Evolutionary conservation across 331 rosid species (phyloP).

Genomic region (Ulmus americana): DNA sequence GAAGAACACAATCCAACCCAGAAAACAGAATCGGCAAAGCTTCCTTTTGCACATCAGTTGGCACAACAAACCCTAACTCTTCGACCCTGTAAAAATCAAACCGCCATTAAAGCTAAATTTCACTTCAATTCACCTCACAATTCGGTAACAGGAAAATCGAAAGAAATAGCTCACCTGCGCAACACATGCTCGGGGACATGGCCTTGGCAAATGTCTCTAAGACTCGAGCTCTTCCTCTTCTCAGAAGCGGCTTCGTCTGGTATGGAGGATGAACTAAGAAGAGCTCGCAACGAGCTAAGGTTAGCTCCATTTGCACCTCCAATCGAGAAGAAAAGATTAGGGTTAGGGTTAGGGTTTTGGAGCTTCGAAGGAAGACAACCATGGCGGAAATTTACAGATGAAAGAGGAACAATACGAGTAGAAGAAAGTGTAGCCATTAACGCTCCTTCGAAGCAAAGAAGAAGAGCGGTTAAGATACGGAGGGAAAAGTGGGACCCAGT

Average conservation of each 20-base stretch:
- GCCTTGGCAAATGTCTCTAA: conserved; percentile 46
- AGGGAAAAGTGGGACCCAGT: background rate
- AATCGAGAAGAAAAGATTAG: conserved; percentile 7
- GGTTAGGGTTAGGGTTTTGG: conserved; percentile 23
- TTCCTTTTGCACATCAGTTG: conserved; percentile 64
- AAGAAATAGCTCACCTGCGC: conserved; percentile 32
- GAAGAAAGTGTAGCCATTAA: conserved; percentile 36
- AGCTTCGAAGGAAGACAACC: conserved; percentile 17
- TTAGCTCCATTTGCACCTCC: conserved; percentile 5
- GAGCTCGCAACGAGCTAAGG: conserved; percentile 11
- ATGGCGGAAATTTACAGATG: conserved; percentile 3
- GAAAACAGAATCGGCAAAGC: conserved; percentile 67
- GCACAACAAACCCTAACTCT: conserved; percentile 65
- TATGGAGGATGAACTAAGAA: conserved; percentile 25
- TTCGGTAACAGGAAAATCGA: background rate
- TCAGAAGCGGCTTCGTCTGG: conserved; percentile 16
- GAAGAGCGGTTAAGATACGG: background rate
- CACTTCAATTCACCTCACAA: background rate
- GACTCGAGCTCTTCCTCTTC: conserved; percentile 26
- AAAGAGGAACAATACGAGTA: conserved; percentile 27
- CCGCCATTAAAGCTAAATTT: background rate
- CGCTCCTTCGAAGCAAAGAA: background rate
- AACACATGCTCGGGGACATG: conserved; percentile 55
- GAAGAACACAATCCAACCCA: conserved; percentile 71
- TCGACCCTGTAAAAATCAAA: conserved; percentile 47